phyloP scores from a whole-genome alignment of 1,284 basidiomycete species.

The Limonomyces culmigenus region DNA sequence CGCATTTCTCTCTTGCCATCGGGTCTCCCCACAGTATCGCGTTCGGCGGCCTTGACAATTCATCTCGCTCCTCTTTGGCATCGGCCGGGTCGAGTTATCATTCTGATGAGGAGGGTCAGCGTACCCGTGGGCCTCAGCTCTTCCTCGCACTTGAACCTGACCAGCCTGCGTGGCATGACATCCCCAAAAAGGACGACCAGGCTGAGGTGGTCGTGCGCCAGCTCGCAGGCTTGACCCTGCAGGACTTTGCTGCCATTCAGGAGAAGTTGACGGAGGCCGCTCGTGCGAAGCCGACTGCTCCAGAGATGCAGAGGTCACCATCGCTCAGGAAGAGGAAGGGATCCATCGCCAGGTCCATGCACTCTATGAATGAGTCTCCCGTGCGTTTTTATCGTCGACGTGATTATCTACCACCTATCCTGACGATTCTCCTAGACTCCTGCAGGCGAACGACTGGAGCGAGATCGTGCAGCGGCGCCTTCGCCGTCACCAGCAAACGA shows the following conservation, averaged over 20 bases:
- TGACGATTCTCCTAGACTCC: too few species aligned
- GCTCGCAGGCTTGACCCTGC: slow-evolving; percentile 47
- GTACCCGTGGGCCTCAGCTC: slow-evolving; percentile 31
- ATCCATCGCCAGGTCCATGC: slow-evolving; percentile 36
- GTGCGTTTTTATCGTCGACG: too few species aligned
- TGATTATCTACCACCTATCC: too few species aligned
- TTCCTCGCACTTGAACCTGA: slow-evolving; percentile 31
- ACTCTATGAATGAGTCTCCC: too few species aligned
- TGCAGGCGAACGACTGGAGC: too few species aligned
- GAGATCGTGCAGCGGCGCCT: too few species aligned
- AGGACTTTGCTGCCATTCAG: slow-evolving; percentile 54
- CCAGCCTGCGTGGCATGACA: slow-evolving; percentile 41
- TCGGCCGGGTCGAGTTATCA: slow-evolving; percentile 72
- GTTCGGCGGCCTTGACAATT: slow-evolving; percentile 43
- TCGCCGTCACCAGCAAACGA: slow-evolving; percentile 15
- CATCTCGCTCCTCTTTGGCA: slow-evolving; percentile 60
- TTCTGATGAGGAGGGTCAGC: slow-evolving; percentile 33
- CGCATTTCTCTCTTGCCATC: slow-evolving; percentile 31
- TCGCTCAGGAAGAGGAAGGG: slow-evolving; percentile 31
- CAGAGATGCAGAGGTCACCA: slow-evolving; percentile 37
- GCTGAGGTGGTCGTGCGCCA: slow-evolving; percentile 46
- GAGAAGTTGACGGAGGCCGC: slow-evolving; percentile 50
- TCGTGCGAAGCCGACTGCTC: slow-evolving; percentile 32
- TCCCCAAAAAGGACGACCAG: slow-evolving; percentile 33
- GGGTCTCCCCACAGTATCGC: slow-evolving; percentile 44